Percentiles rank a stretch among this genome's conserved stretches.
Evolutionary conservation across 2,329 filamentous ascomycete genomes (phyloP).

Genomic region (Paraphoma chrysanthemicola): DNA sequence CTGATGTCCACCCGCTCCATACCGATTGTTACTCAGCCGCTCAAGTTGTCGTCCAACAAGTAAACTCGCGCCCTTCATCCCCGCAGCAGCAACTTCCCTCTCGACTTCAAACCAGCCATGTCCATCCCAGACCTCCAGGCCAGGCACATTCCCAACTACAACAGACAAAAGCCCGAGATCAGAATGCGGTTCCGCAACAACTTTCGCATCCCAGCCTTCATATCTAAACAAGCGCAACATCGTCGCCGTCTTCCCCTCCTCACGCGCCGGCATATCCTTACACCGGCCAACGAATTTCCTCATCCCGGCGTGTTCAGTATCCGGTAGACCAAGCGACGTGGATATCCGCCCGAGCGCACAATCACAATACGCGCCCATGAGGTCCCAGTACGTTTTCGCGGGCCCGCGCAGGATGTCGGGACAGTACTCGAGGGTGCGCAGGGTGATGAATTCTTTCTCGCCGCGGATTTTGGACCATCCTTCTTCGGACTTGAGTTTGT

Average conservation of each 20-base stretch:
- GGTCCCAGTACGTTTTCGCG: slow-evolving; percentile 42
- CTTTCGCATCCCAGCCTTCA: slow-evolving; percentile 42
- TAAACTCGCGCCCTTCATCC: slow-evolving; percentile 30
- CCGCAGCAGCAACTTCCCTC: slow-evolving; percentile 23
- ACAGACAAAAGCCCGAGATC: slow-evolving; percentile 44
- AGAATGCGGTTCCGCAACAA: slow-evolving; percentile 46
- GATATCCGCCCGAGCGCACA: slow-evolving; percentile 33
- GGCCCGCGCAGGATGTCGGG: slow-evolving; percentile 39
- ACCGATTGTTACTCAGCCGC: slow-evolving; percentile 33
- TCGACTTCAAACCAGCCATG: slow-evolving; percentile 36
- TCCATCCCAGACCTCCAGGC: slow-evolving; percentile 45
- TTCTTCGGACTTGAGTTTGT: slow-evolving; percentile 44
- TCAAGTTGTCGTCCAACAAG: slow-evolving; percentile 42
- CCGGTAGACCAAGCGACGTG: slow-evolving; percentile 24
- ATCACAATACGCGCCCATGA: slow-evolving; percentile 36
- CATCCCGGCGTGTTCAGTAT: slow-evolving; percentile 22
- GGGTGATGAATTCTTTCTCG: slow-evolving; percentile 50
- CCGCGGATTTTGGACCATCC: slow-evolving; percentile 45
- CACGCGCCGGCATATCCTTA: slow-evolving; percentile 21
- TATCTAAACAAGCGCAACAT: slow-evolving; percentile 48
- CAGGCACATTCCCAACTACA: slow-evolving; percentile 46
- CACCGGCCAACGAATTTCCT: slow-evolving; percentile 37
- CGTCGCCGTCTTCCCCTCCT: slow-evolving; percentile 38
- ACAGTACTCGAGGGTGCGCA: slow-evolving; percentile 39
- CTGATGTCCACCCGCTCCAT: slow-evolving; percentile 41